phyloP scores from a whole-genome alignment of 371 early-diverging fungal genomes.

The Mortierella sp. region DNA sequence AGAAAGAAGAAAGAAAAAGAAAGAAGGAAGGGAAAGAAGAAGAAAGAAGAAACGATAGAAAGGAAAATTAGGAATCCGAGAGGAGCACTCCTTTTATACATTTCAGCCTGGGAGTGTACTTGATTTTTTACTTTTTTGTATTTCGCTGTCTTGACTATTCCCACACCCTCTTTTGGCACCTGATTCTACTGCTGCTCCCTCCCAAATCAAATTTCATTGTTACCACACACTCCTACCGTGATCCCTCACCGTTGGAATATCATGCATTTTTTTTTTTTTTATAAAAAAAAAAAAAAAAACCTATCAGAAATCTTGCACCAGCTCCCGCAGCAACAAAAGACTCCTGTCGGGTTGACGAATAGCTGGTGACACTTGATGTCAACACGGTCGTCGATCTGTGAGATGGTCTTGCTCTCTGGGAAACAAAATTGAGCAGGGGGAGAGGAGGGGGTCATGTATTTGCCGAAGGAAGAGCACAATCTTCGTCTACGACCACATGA shows the following conservation, averaged over 20 bases:
- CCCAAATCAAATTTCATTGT: too few species aligned
- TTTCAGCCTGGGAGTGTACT: not conserved
- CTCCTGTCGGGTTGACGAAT: not conserved
- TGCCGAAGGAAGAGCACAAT: not conserved
- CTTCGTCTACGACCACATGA: constrained; percentile 26
- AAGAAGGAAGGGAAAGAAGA: constrained; percentile 7
- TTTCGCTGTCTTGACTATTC: not conserved
- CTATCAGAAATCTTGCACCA: not conserved
- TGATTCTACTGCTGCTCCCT: too few species aligned
- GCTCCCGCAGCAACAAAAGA: not conserved
- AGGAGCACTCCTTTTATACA: not conserved
- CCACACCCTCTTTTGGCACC: not conserved
- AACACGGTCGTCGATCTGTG: not conserved
- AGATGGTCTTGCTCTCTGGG: not conserved
- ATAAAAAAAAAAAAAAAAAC: not conserved
- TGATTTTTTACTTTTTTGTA: not conserved
- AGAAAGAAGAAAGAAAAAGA: not conserved
- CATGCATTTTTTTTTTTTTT: not conserved
- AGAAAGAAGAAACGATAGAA: constrained; percentile 9
- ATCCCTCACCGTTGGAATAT: not conserved
- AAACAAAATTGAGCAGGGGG: not conserved
- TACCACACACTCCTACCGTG: too few species aligned
- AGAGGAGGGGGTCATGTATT: not conserved
- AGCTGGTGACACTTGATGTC: not conserved
- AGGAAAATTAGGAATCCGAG: not conserved